Conservation (phyloP, 768 basidiomycete species). For the Russula vinacea region DNA sequence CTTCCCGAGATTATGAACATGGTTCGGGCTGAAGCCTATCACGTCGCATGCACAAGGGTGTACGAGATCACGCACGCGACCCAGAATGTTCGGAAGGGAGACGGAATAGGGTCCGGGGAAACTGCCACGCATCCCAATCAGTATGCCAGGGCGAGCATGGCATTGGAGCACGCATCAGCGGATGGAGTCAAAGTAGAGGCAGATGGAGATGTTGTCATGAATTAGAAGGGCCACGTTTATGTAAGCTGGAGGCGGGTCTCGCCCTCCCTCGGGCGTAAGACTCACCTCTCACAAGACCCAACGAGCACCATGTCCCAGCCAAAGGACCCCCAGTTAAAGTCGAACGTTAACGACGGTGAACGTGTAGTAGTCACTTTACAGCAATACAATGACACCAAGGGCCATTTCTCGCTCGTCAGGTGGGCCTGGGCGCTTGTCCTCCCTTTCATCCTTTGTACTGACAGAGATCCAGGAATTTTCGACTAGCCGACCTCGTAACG, state of each 20-base stretch:
- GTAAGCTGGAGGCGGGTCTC: not conserved
- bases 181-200: constrained; percentile 32
- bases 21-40: constrained; percentile 80
- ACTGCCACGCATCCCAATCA: constrained; percentile 94
- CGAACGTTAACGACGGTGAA: constrained; percentile 34
- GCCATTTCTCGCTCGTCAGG: constrained; percentile 98
- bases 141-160: constrained; percentile 71
- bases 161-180: constrained; percentile 48
- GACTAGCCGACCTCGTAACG: constrained; percentile 95
- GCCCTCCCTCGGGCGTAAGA: not conserved
- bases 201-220: constrained; percentile 40
- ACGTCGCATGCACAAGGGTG: constrained; percentile 95
- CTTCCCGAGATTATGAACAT: constrained; percentile 77
- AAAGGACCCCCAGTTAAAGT: constrained; percentile 38
- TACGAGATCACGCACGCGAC: constrained; percentile 87
- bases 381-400: constrained; percentile 84
- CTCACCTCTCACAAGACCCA: constrained; percentile 17
- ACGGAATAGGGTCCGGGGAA: constrained; percentile 82
- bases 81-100: constrained; percentile 77
- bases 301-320: constrained; percentile 47
- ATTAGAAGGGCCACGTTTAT: constrained; percentile 3
- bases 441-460: constrained; percentile 5
- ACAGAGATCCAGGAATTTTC: constrained; percentile 73
- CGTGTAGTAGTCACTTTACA: constrained; percentile 50
- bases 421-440: constrained; percentile 36